These are phyloP conservation scores for Aspergillus olivimuriae DNA, from an alignment of 495 filamentous ascomycete genomes.

Conservation along the genomic window DNA sequence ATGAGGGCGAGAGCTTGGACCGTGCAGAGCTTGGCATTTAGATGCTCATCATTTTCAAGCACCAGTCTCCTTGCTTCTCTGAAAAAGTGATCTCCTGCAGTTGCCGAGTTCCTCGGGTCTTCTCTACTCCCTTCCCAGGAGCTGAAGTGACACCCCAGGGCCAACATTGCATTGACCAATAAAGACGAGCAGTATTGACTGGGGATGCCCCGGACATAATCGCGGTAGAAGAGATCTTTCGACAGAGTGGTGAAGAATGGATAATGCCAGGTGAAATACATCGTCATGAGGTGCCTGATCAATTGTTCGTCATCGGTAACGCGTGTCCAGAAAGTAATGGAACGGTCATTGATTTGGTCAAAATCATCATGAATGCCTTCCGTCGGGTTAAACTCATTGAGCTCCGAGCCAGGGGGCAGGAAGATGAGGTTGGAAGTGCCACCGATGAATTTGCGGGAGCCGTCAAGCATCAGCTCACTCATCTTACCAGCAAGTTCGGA, in stretches of 20 bases:
- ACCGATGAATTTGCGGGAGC: constrained; percentile 85
- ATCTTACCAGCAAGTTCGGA: constrained; percentile 85
- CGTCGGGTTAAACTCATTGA: constrained; percentile 38
- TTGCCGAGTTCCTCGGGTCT: constrained; percentile 64
- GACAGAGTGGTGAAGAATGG: constrained; percentile 92
- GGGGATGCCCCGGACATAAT: constrained; percentile 65
- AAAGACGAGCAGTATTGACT: constrained; percentile 78
- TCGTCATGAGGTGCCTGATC: constrained; percentile 81
- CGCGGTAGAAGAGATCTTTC: constrained; percentile 80
- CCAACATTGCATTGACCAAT: constrained; percentile 93
- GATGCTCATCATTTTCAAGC: constrained; percentile 87
- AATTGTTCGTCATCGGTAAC: constrained; percentile 76
- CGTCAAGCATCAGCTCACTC: constrained; percentile 87
- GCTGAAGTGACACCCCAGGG: constrained; percentile 95
- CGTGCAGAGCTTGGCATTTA: constrained; percentile 83
- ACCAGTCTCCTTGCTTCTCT: constrained; percentile 88
- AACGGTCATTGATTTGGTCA: constrained; percentile 17
- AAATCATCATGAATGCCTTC: constrained; percentile 14
- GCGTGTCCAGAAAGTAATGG: constrained; percentile 77
- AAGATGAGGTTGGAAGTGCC: constrained; percentile 93
- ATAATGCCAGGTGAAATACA: constrained; percentile 99
- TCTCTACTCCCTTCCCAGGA: constrained; percentile 62
- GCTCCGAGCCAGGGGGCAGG: constrained; percentile 49
- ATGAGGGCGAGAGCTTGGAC: constrained; percentile 93
- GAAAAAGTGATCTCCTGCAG: constrained; percentile 96